phyloP scores from a whole-genome alignment of 306 rosid species.

The Quercus mongolica region DNA sequence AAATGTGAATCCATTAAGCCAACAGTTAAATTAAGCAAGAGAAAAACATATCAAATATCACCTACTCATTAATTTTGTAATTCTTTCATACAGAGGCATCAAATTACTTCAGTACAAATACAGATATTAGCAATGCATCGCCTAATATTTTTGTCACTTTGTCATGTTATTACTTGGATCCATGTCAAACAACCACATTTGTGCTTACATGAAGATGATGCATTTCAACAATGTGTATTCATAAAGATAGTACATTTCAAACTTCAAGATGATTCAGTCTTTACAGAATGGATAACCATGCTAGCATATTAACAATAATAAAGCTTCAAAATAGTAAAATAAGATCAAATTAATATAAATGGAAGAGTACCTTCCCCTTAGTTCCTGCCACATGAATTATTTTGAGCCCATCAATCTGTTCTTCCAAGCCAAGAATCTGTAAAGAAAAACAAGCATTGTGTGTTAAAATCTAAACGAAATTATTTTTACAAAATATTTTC shows the following conservation, averaged over 20 bases:
- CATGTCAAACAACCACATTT: slow-evolving; percentile 8
- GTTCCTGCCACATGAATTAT: slow-evolving; percentile 86
- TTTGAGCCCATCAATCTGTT: slow-evolving; percentile 51
- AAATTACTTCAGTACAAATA: slow-evolving; percentile 1
- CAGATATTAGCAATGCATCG: slow-evolving; percentile 8
- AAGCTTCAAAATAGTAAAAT: background rate
- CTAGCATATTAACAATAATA: background rate
- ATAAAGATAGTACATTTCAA: background rate
- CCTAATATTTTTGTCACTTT: background rate
- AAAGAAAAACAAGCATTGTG: slow-evolving; percentile 11
- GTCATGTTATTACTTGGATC: slow-evolving; percentile 11
- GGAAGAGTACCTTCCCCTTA: slow-evolving; percentile 68
- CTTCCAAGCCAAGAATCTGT: slow-evolving; percentile 66
- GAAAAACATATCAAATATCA: background rate
- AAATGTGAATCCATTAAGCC: slow-evolving; percentile 17
- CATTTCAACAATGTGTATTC: background rate
- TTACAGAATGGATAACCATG: background rate
- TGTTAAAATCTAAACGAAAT: slow-evolving; percentile 7
- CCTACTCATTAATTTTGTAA: background rate
- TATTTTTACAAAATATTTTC: background rate
- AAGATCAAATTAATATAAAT: background rate
- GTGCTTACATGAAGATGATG: background rate
- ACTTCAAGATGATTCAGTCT: background rate
- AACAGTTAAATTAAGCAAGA: background rate
- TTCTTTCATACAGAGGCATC: background rate